Conservation (phyloP, 495 filamentous ascomycete genomes). For the Neohortaea acidophila region DNA sequence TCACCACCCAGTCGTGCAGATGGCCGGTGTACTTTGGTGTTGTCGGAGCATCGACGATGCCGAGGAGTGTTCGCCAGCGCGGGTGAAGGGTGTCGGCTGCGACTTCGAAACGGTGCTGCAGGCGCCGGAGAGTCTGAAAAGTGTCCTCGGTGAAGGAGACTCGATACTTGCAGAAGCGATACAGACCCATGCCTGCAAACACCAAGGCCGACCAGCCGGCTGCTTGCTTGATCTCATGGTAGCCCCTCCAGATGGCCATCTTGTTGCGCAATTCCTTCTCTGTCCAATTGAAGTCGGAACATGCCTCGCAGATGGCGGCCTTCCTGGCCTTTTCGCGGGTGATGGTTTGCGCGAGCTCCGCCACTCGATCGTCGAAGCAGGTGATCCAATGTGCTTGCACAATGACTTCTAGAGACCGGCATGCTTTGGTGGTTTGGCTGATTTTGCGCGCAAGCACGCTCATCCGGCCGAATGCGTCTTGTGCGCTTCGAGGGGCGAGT, state of each 20-base stretch:
- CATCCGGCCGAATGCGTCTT: constrained; percentile 8
- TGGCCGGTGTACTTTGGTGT: constrained; percentile 19
- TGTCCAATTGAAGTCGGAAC: constrained; percentile 19
- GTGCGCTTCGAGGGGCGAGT: background rate
- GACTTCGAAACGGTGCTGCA: constrained; percentile 22
- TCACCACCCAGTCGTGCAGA: constrained; percentile 23
- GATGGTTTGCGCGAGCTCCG: constrained; percentile 4
- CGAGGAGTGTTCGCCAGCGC: constrained; percentile 21
- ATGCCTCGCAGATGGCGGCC: constrained; percentile 16
- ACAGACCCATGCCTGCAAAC: constrained; percentile 26
- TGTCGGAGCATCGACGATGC: constrained; percentile 14
- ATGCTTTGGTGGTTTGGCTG: constrained; percentile 17
- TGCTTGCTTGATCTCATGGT: constrained; percentile 22
- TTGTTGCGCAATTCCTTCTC: constrained; percentile 28
- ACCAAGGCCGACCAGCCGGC: constrained; percentile 26
- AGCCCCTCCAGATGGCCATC: constrained; percentile 26
- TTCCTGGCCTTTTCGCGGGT: constrained; percentile 12
- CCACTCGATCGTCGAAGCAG: constrained; percentile 19
- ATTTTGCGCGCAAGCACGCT: constrained; percentile 18
- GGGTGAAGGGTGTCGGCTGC: constrained; percentile 28
- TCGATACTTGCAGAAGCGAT: constrained; percentile 28
- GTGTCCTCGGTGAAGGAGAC: constrained; percentile 20
- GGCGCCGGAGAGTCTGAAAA: constrained; percentile 17
- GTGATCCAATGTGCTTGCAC: constrained; percentile 19
- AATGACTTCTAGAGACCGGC: constrained; percentile 17